A percentile compares a stretch with the other conserved stretches of the same genome.
Evolutionary conservation across 202 grass and related monocot species (phyloP).

Genomic region (Cymbopogon flexuosus): DNA sequence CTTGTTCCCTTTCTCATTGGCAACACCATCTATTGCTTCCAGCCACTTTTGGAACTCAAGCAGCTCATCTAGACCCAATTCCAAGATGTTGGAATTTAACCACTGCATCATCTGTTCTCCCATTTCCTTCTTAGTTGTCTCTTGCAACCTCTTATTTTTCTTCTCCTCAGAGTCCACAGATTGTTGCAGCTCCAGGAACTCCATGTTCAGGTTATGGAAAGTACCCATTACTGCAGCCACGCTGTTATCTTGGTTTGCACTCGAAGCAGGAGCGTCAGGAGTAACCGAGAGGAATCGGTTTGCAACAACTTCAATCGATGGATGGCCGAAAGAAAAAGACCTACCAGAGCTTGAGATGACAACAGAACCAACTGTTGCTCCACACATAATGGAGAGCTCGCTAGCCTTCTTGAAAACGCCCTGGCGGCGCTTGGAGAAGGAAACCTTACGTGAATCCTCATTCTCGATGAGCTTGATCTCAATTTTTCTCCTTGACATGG

Average conservation of each 20-base stretch:
- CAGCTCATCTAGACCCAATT: background rate
- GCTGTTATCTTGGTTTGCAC: background rate
- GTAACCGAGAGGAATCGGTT: background rate
- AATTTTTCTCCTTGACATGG: no score
- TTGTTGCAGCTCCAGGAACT: background rate
- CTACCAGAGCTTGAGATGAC: background rate
- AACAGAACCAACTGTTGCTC: background rate
- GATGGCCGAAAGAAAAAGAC: constrained; percentile 15
- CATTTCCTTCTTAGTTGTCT: background rate
- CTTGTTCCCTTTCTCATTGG: background rate
- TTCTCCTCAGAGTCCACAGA: background rate
- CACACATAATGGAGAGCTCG: constrained; percentile 9
- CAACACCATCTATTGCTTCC: background rate
- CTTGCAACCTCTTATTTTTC: background rate
- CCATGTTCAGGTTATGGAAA: background rate
- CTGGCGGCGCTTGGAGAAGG: background rate
- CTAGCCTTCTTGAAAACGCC: constrained; percentile 14
- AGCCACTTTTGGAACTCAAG: background rate
- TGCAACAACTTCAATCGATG: background rate
- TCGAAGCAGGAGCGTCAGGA: background rate
- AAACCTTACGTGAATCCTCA: no score
- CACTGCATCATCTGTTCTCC: background rate
- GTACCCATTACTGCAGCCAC: background rate
- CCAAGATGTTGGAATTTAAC: background rate
- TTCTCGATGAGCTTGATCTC: no score